These are phyloP conservation scores for Naganishia cerealis DNA, from an alignment of 1,284 basidiomycete genomes.

Conservation along the genomic window DNA sequence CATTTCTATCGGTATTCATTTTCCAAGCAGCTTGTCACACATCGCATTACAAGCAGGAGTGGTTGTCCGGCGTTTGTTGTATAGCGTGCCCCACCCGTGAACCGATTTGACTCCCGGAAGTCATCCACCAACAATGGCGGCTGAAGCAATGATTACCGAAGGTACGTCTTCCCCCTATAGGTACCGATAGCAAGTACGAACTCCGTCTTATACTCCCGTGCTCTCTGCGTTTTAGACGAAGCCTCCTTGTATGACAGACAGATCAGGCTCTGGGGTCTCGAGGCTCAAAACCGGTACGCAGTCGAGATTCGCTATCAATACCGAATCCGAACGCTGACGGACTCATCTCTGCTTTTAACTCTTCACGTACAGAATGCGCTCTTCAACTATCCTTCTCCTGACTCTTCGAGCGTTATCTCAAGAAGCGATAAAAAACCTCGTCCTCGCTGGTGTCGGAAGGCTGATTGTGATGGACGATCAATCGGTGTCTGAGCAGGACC, in stretches of 20 bases:
- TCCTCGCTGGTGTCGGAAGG: slow-evolving; percentile 61
- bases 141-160: slow-evolving; percentile 30
- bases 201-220: background rate
- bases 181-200: background rate
- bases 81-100: no score
- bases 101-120: background rate
- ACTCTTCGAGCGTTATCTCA: slow-evolving; percentile 81
- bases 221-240: slow-evolving; percentile 60
- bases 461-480: slow-evolving; percentile 60
- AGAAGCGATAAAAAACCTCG: slow-evolving; percentile 91
- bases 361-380: slow-evolving; percentile 73
- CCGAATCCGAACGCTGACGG: slow-evolving; percentile 9
- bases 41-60: no score
- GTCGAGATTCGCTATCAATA: background rate
- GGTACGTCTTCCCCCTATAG: background rate
- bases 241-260: slow-evolving; percentile 92
- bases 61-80: no score
- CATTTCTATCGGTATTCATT: background rate
- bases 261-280: slow-evolving; percentile 95
- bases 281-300: slow-evolving; percentile 86
- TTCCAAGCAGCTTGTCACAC: background rate
- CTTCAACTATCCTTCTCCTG: slow-evolving; percentile 83
- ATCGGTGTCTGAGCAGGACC: slow-evolving; percentile 65
- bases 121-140: background rate
- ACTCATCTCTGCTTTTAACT: slow-evolving; percentile 26